Evolutionary conservation across 208 protist species (phyloP).

Genomic region (Blechomonas ayalai): DNA sequence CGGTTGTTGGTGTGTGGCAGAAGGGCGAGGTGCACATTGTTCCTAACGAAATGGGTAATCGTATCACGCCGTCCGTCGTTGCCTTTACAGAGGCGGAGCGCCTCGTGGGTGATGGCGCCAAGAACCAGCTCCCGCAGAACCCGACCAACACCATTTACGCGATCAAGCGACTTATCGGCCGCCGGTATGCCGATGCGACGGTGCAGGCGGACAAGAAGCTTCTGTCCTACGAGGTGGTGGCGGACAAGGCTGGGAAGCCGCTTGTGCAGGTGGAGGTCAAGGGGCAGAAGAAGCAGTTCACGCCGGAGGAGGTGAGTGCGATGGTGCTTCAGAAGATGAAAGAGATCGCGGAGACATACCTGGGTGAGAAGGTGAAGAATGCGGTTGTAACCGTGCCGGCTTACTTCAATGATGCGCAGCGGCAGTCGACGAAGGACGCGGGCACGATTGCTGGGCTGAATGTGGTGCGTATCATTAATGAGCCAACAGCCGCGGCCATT

Average conservation of each 20-base stretch:
- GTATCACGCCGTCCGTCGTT: constrained; percentile 97
- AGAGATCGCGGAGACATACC: constrained; percentile 94
- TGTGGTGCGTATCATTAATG: constrained; percentile 97
- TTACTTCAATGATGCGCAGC: constrained; percentile 97
- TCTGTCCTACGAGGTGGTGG: constrained; percentile 92
- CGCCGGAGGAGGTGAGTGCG: constrained; percentile 94
- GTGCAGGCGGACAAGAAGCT: constrained; percentile 95
- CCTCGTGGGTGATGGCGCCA: constrained; percentile 92
- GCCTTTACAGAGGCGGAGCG: constrained; percentile 95
- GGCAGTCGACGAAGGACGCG: constrained; percentile 98
- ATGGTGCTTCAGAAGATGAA: constrained; percentile 98
- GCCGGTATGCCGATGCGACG: constrained; percentile 74
- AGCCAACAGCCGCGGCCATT: constrained; percentile 96
- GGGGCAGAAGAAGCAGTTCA: constrained; percentile 86
- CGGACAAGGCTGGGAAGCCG: constrained; percentile 76
- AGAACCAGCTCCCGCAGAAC: constrained; percentile 91
- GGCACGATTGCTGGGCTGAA: constrained; percentile 94
- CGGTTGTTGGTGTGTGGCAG: constrained; percentile 94
- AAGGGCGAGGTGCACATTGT: constrained; percentile 96
- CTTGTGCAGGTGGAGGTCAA: constrained; percentile 70
- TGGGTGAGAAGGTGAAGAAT: constrained; percentile 90
- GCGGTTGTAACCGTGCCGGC: constrained; percentile 96
- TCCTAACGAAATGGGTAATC: constrained; percentile 97
- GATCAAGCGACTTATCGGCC: constrained; percentile 93
- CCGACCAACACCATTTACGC: constrained; percentile 92